phyloP scores from a whole-genome alignment of 2,329 filamentous ascomycete species.

The Fusarium nanum region DNA sequence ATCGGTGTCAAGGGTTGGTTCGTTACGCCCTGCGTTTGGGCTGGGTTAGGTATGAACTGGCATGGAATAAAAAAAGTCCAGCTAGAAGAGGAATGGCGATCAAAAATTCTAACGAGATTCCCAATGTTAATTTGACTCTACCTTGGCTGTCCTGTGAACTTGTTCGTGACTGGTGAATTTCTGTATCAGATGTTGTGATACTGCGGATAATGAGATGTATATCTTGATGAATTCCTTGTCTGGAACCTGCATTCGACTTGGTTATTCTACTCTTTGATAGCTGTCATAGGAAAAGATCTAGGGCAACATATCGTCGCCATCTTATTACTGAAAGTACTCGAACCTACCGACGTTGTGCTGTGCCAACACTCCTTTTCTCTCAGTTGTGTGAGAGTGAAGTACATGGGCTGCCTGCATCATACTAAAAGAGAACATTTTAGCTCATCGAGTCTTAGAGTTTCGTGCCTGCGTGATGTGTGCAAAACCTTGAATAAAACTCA shows the following conservation, averaged over 20 bases:
- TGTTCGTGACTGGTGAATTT: background rate
- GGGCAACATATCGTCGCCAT: background rate
- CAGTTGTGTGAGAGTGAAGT: background rate
- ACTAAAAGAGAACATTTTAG: background rate
- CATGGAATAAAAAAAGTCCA: constrained; percentile 52
- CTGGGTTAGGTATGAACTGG: constrained; percentile 53
- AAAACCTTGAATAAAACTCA: background rate
- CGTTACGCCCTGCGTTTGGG: constrained; percentile 52
- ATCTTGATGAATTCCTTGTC: background rate
- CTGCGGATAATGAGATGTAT: background rate
- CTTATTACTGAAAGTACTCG: background rate
- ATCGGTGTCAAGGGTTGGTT: constrained; percentile 66
- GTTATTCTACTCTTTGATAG: background rate
- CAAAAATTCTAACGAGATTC: constrained; percentile 52
- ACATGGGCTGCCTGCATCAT: background rate
- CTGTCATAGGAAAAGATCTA: background rate
- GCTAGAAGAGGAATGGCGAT: constrained; percentile 51
- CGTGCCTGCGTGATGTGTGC: background rate
- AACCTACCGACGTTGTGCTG: background rate
- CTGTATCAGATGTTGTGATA: background rate
- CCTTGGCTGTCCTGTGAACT: constrained; percentile 23
- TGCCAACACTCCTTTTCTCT: background rate
- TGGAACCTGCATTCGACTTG: background rate
- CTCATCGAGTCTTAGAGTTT: background rate
- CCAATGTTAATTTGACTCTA: constrained; percentile 48